These are phyloP conservation scores for Diaporthe capsici DNA, from an alignment of 2,329 filamentous ascomycete species.

Conservation along the genomic window DNA sequence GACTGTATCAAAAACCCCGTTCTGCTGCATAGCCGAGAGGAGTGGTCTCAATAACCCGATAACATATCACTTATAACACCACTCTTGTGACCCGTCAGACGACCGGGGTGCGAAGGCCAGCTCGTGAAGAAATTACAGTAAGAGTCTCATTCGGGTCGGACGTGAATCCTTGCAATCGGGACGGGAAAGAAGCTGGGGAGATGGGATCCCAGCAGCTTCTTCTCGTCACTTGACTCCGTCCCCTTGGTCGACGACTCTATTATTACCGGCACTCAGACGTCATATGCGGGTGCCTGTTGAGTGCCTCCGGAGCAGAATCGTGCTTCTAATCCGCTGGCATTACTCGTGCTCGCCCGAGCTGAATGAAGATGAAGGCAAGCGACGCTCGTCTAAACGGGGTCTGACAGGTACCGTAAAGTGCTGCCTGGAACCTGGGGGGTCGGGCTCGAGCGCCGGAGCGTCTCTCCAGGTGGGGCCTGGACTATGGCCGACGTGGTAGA, in stretches of 20 bases:
- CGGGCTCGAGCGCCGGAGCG: constrained; percentile 13
- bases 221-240: constrained; percentile 19
- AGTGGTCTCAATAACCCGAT: constrained; percentile 1
- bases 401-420: constrained; percentile 6
- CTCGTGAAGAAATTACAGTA: not conserved
- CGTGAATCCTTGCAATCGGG: constrained; percentile 8
- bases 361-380: not conserved
- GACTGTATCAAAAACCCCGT: not conserved
- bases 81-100: constrained; percentile 16
- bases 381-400: not conserved
- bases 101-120: constrained; percentile 1
- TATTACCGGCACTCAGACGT: not conserved
- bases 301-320: no score
- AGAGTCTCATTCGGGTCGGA: not conserved
- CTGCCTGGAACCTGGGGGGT: constrained; percentile 1
- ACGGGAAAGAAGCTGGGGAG: not conserved
- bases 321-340: not conserved
- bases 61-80: constrained; percentile 27
- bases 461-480: constrained; percentile 3
- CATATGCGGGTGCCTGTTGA: not conserved
- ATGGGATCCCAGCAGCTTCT: constrained; percentile 18
- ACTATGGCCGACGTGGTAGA: not conserved
- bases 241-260: not conserved
- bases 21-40: constrained; percentile 26
- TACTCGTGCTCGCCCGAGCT: constrained; percentile 10